Conservation (phyloP, 257 asterid genomes). For the Verbena officinalis region DNA sequence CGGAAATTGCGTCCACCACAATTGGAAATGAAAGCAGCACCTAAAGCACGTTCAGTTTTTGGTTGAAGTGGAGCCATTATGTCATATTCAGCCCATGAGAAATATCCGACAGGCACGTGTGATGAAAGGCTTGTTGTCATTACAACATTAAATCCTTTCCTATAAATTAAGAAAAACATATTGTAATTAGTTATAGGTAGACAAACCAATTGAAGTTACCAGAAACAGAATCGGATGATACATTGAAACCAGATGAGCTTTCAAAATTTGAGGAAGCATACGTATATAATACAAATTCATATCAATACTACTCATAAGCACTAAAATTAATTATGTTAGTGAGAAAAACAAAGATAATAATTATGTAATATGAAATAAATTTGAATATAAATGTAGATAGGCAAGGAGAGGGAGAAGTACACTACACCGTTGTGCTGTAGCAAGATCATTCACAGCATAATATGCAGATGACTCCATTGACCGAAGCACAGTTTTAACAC, state of each 20-base stretch:
- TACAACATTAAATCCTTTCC: conserved; percentile 59
- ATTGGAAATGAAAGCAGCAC: conserved; percentile 76
- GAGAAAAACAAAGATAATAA: neutral
- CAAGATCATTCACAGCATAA: conserved; percentile 53
- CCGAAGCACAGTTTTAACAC: conserved; percentile 45
- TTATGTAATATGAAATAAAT: neutral
- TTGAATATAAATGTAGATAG: neutral
- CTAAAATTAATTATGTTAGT: neutral
- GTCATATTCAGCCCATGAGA: conserved; percentile 79
- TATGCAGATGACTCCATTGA: conserved; percentile 72
- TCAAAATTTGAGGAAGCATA: neutral
- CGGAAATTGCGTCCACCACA: conserved; percentile 75
- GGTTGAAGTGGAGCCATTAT: conserved; percentile 73
- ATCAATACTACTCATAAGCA: no score
- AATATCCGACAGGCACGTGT: conserved; percentile 80
- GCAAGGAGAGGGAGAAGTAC: conserved; percentile 17
- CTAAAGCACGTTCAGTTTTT: conserved; percentile 57
- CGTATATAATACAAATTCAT: neutral
- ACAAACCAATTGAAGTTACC: neutral
- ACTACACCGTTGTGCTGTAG: conserved; percentile 60
- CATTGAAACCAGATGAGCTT: no score
- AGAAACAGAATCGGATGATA: no score
- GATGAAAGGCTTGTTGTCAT: conserved; percentile 83
- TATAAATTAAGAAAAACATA: conserved; percentile 25
- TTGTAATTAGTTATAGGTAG: neutral